Base-by-base conservation (phyloP, 768 basidiomycete species). In the Lentinula aciculospora region DNA sequence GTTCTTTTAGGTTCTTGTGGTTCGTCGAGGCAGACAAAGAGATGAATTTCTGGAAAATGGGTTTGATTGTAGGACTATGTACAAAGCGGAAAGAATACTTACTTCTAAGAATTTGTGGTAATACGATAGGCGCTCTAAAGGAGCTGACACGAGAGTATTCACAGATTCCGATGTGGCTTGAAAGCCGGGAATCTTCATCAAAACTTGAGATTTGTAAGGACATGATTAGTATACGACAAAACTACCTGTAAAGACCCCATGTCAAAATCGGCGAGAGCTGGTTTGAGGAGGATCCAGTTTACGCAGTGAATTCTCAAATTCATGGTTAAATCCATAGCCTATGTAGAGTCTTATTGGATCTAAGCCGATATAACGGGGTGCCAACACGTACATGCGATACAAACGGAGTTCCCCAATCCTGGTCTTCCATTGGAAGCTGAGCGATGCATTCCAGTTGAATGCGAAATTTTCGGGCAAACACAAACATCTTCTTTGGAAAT, bases 401-500 rank as follows among this genome's bases (percentile, higher is more conserved):
- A 25, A 59, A 59, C 8, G 28, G 58, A 12, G 31, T 27, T 29
- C 58, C 58, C 58, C 58, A 59, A 21, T 53, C 31, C 36, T 59
- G 58, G 19, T 59, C 58, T n/a, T 55, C 12, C 51, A 42, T 48
- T 34, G 51, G 51, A 15, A 55, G 10, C 15, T 54, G 40, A 32
- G 53, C 51, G 8, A 55, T 32, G 32, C 53, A 54, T 40, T 59
- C 58, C 3, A 59, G 32, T 21, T 39, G 51, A 15, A 59, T 46
- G 28, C 58, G 32, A 21, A 53, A 53, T 32, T 59, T 59, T 32
- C 58, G 51, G 32, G 28, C 37, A 34, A 59, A 59, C 9, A 50
- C 46, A 23, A 59, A 59, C 37, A 59, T 39, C 19, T 55, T 53
- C 25, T 55, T 53, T 21, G 51, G 58, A 34, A 59, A 59, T 25